Percentiles rank a stretch among this genome's conserved stretches.
phyloP scores from a whole-genome alignment of 345 rosid species.

The Aegle marmelos region DNA sequence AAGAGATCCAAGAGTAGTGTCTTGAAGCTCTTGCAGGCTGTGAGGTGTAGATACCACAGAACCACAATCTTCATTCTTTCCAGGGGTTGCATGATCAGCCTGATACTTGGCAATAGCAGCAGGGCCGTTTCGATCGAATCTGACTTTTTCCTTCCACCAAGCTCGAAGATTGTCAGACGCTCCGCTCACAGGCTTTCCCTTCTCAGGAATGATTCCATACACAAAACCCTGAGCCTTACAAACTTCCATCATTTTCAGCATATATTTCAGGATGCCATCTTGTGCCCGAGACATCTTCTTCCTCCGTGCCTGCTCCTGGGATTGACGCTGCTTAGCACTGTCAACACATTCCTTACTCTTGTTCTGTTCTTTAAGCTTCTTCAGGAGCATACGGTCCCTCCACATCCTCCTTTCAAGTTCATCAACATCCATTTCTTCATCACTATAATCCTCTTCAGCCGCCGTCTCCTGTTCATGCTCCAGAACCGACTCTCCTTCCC shows the following conservation, averaged over 20 bases:
- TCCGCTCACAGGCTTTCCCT: slow-evolving; percentile 85
- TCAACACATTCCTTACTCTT: slow-evolving; percentile 49
- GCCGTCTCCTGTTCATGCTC: slow-evolving; percentile 42
- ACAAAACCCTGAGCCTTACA: slow-evolving; percentile 89
- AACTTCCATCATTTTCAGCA: slow-evolving; percentile 91
- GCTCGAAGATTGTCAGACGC: slow-evolving; percentile 88
- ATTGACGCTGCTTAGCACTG: slow-evolving; percentile 52
- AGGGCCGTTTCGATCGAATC: slow-evolving; percentile 83
- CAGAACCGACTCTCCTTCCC: slow-evolving; percentile 33
- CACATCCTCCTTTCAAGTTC: slow-evolving; percentile 83
- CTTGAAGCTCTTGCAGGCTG: slow-evolving; percentile 71
- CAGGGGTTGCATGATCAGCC: slow-evolving; percentile 44
- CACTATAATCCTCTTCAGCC: slow-evolving; percentile 56
- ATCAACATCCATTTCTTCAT: slow-evolving; percentile 67
- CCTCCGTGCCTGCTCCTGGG: slow-evolving; percentile 82
- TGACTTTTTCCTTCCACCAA: slow-evolving; percentile 90
- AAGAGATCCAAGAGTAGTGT: slow-evolving; percentile 81
- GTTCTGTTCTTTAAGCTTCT: slow-evolving; percentile 56
- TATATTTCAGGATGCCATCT: slow-evolving; percentile 75
- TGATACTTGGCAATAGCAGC: slow-evolving; percentile 71
- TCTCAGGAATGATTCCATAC: slow-evolving; percentile 83
- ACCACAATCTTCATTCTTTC: slow-evolving; percentile 36
- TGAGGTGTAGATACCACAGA: slow-evolving; percentile 44
- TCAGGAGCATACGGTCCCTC: slow-evolving; percentile 66
- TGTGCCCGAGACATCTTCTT: slow-evolving; percentile 91